Percentiles rank a stretch among this genome's conserved stretches.
These are phyloP conservation scores for Mycena polygramma DNA, from an alignment of 768 basidiomycete genomes.

Conservation along the genomic window DNA sequence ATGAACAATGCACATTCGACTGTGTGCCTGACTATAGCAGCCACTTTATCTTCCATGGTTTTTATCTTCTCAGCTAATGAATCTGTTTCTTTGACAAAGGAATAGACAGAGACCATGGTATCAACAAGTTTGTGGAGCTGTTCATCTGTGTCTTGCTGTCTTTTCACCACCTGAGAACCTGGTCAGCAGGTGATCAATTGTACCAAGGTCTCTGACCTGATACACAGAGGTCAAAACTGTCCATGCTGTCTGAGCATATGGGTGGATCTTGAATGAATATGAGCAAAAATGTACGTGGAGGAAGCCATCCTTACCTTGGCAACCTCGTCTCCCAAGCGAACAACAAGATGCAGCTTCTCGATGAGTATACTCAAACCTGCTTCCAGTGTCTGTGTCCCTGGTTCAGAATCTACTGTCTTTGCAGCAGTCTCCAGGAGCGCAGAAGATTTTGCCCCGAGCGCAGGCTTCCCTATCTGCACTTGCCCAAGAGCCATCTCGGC, in stretches of 20 bases:
- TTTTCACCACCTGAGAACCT: conserved; percentile 39
- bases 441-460: no score
- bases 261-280: neutral
- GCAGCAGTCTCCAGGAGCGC: no score
- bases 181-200: neutral
- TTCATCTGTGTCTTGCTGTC: neutral
- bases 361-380: no score
- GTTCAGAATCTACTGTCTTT: no score
- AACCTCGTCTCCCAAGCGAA: no score
- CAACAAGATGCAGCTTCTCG: no score
- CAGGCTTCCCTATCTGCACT: no score
- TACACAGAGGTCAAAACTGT: conserved; percentile 1
- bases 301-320: no score
- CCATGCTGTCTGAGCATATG: conserved; percentile 6
- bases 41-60: neutral
- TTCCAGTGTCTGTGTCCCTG: no score
- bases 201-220: neutral
- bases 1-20: neutral
- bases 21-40: neutral
- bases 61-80: neutral
- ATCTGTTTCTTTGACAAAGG: neutral
- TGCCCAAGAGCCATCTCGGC: no score
- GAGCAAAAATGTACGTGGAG: neutral
- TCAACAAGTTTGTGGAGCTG: neutral
- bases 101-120: neutral